Percentiles rank a stretch among this genome's conserved stretches.
Evolutionary conservation across 176 grass and related monocot species (phyloP).

Genomic region (Oryza glumipatula): DNA sequence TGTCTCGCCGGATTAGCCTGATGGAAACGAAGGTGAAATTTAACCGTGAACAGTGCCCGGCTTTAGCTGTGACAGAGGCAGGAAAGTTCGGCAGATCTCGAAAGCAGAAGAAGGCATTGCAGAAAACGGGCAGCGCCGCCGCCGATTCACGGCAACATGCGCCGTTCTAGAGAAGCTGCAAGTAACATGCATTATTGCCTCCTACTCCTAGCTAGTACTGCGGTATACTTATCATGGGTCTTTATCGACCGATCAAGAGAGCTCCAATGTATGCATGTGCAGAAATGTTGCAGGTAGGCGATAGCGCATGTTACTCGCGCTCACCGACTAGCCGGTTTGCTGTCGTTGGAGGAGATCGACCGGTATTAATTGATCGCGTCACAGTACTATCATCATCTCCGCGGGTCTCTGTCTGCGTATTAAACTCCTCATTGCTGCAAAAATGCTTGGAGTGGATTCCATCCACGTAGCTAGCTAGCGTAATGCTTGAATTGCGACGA

Average conservation of each 20-base stretch:
- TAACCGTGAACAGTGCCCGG: background rate
- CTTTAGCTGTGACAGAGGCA: background rate
- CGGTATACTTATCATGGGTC: background rate
- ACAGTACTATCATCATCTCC: background rate
- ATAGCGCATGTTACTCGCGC: background rate
- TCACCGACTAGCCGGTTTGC: background rate
- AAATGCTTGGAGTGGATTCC: conserved; percentile 17
- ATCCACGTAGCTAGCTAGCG: conserved; percentile 33
- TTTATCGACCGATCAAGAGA: background rate
- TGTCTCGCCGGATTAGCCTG: background rate
- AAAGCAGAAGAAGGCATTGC: background rate
- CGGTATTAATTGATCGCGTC: background rate
- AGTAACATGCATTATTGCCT: background rate
- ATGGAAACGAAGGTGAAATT: background rate
- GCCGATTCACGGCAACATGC: background rate
- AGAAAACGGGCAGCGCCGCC: background rate
- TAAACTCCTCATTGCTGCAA: background rate
- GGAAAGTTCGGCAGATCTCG: background rate
- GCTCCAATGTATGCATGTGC: background rate
- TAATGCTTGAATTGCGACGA: background rate
- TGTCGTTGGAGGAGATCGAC: conserved; percentile 5
- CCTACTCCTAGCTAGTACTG: background rate
- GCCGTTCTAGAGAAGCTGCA: background rate
- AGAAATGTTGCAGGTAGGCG: background rate
- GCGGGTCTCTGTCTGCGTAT: conserved; percentile 19